Conservation (phyloP, 371 early-diverging fungal species). For the Mortierella sp. region DNA sequence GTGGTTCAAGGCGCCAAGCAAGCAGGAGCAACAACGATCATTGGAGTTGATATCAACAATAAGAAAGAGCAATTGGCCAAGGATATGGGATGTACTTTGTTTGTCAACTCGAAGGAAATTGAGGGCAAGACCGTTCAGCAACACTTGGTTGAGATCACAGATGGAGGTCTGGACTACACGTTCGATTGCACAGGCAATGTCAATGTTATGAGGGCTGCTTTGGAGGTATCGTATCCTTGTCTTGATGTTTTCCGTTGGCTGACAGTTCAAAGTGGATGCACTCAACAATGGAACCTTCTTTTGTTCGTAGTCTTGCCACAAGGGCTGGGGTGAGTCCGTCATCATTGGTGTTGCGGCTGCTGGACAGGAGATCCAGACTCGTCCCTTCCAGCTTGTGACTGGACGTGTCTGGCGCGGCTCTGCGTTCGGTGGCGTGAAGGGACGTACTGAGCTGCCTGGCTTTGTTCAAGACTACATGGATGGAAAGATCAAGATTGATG, state of each 20-base stretch:
- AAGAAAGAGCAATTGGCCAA: constrained; percentile 80
- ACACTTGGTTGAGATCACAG: constrained; percentile 88
- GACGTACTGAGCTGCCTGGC: constrained; percentile 89
- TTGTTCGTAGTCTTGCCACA: constrained; percentile 70
- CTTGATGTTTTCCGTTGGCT: too few relatives aligned
- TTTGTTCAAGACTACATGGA: constrained; percentile 87
- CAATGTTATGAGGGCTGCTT: constrained; percentile 92
- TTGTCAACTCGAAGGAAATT: constrained; percentile 87
- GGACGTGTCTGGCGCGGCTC: constrained; percentile 96
- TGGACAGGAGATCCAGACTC: constrained; percentile 91
- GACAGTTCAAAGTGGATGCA: too few relatives aligned
- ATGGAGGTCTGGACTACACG: constrained; percentile 95
- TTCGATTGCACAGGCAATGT: constrained; percentile 96
- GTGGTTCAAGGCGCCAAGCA: constrained; percentile 93
- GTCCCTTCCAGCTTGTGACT: constrained; percentile 95
- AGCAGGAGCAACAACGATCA: constrained; percentile 67
- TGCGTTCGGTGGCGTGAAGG: constrained; percentile 98
- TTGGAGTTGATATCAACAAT: constrained; percentile 93
- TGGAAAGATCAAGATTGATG: constrained; percentile 90
- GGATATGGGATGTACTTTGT: constrained; percentile 93
- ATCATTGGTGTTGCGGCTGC: constrained; percentile 94
- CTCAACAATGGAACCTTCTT: too few relatives aligned
- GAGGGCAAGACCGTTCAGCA: constrained; percentile 82
- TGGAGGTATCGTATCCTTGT: constrained; percentile 67
- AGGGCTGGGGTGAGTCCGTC: constrained; percentile 91